Evolutionary conservation across 352 stramenopile species (phyloP).

Genomic region (Blastocystis sp.): DNA sequence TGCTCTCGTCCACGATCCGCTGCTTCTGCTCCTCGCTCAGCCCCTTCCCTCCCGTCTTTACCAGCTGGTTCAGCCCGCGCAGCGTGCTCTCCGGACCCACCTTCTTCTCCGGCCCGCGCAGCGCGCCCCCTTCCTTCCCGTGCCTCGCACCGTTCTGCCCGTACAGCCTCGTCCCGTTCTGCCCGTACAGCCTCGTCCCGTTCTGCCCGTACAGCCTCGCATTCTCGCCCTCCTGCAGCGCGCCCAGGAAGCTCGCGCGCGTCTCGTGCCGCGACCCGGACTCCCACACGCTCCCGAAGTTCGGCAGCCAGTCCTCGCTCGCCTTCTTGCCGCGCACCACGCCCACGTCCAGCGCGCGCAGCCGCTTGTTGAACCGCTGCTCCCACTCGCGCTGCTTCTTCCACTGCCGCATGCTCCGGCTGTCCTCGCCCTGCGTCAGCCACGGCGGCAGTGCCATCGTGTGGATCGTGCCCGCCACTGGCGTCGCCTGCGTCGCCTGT

Average conservation of each 20-base stretch:
- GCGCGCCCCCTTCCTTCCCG: not conserved
- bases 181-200: no score
- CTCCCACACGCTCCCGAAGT: constrained; percentile 66
- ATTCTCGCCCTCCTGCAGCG: not conserved
- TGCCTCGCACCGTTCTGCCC: not conserved
- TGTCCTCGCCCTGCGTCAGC: constrained; percentile 17
- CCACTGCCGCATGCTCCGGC: constrained; percentile 10
- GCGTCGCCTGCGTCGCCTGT: not conserved
- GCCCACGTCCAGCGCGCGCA: constrained; percentile 45
- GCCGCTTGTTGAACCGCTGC: constrained; percentile 23
- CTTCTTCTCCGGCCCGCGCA: not conserved
- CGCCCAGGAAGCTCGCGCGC: not conserved
- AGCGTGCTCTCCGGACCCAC: constrained; percentile 32
- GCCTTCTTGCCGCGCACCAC: constrained; percentile 28
- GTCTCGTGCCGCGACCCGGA: constrained; percentile 16
- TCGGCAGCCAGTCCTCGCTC: constrained; percentile 56
- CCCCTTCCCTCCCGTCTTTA: constrained; percentile 1
- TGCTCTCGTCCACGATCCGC: constrained; percentile 13
- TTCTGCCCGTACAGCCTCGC: not conserved
- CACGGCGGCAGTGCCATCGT: constrained; percentile 39
- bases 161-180: no score
- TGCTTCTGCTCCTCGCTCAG: constrained; percentile 49
- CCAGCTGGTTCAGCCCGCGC: not conserved
- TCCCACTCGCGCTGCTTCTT: constrained; percentile 49
- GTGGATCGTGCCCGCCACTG: not conserved